Conservation (phyloP, 2,329 filamentous ascomycete species). For the Pyricularia sp. region DNA sequence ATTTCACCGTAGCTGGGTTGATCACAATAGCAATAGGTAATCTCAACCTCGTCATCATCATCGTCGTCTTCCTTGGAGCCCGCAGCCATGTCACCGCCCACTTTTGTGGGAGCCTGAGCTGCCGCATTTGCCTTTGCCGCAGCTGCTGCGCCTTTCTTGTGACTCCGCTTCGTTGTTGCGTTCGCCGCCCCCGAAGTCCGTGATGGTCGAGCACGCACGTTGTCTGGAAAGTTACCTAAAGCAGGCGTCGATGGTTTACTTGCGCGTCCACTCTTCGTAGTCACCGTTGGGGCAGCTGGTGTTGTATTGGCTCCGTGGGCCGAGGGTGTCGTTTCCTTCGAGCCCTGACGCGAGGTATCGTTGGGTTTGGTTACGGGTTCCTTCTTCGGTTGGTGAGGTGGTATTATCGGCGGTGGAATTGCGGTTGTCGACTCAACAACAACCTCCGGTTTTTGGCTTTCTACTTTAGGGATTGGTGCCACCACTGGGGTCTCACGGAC, state of each 20-base stretch:
- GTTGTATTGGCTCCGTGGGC: slow-evolving; percentile 13
- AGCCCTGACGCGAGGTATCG: slow-evolving; percentile 24
- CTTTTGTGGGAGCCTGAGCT: slow-evolving; percentile 5
- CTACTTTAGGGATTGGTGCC: slow-evolving; percentile 24
- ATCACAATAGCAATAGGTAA: slow-evolving; percentile 72
- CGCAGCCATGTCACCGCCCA: slow-evolving; percentile 19
- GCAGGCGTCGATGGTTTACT: slow-evolving; percentile 60
- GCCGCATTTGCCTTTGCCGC: slow-evolving; percentile 7
- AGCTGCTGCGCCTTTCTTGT: slow-evolving; percentile 40
- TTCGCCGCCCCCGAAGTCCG: slow-evolving; percentile 42
- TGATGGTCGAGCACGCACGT: slow-evolving; percentile 29
- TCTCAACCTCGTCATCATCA: slow-evolving; percentile 57
- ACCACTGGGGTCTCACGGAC: slow-evolving; percentile 32
- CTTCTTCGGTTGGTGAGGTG: slow-evolving; percentile 19
- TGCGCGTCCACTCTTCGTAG: slow-evolving; percentile 55
- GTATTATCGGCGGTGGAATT: slow-evolving; percentile 13
- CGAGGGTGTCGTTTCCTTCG: slow-evolving; percentile 28
- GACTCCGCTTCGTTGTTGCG: slow-evolving; percentile 39
- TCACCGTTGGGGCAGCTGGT: slow-evolving; percentile 29
- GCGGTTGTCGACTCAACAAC: slow-evolving; percentile 17
- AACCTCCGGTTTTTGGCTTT: slow-evolving; percentile 15
- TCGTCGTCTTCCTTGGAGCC: slow-evolving; percentile 34
- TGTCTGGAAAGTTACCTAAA: slow-evolving; percentile 49
- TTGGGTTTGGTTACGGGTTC: slow-evolving; percentile 21
- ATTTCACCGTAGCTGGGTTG: slow-evolving; percentile 75